Evolutionary conservation across 345 rosid species (phyloP).

Genomic region (Eucalyptus pauciflora): DNA sequence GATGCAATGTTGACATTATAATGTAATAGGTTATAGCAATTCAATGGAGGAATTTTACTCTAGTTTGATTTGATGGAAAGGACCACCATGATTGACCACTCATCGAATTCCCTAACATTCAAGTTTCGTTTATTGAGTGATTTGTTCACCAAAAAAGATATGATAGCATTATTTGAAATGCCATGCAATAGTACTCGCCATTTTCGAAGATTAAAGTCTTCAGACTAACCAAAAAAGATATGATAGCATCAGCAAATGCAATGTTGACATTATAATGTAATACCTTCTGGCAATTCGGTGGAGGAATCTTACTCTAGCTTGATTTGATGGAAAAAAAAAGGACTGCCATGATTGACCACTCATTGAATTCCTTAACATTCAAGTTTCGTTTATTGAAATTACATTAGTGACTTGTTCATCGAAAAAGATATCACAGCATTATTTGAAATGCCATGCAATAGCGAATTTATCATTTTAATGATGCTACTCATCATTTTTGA

Average conservation of each 20-base stretch:
- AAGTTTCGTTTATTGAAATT: neutral
- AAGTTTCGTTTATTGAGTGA: neutral
- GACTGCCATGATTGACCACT: neutral
- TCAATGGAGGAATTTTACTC: neutral
- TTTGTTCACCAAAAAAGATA: rapidly evolving
- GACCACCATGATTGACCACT: neutral
- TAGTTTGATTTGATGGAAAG: neutral
- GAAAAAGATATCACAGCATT: rapidly evolving
- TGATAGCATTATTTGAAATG: rapidly evolving
- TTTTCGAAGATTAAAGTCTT: neutral
- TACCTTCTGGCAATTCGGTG: neutral
- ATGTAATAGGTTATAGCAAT: neutral
- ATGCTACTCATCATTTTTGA: no score
- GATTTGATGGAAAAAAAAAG: neutral
- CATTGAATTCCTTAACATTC: neutral
- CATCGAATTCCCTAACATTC: neutral
- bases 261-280: neutral
- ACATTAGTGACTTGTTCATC: rapidly evolving
- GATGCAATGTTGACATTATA: neutral
- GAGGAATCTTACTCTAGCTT: neutral
- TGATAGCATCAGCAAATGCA: neutral
- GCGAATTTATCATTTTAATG: neutral
- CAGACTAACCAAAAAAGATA: neutral
- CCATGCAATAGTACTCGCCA: rapidly evolving
- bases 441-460: neutral